These are phyloP conservation scores for Suillus luteus DNA, from an alignment of 768 basidiomycete species.

Conservation along the genomic window DNA sequence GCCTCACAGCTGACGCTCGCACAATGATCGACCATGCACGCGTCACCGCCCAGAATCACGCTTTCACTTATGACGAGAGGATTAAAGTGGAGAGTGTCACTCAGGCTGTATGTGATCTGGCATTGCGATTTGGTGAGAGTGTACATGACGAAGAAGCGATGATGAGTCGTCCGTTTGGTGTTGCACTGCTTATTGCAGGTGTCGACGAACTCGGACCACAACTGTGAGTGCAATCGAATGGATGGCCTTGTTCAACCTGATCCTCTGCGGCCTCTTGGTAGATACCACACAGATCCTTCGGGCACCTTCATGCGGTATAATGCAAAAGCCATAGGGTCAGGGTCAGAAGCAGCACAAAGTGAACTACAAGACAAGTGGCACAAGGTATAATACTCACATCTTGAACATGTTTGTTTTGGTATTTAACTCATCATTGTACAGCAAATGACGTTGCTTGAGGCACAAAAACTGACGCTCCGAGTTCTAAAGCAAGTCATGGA, in stretches of 20 bases:
- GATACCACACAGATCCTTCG: conserved; percentile 97
- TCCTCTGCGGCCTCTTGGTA: conserved; percentile 32
- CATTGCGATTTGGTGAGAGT: conserved; percentile 96
- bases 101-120: conserved; percentile 97
- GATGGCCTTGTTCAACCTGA: conserved; percentile 12
- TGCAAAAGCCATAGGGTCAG: conserved; percentile 98
- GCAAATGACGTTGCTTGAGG: conserved; percentile 91
- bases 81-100: conserved; percentile 98
- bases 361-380: conserved; percentile 98
- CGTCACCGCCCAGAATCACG: conserved; percentile 93
- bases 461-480: conserved; percentile 80
- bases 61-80: conserved; percentile 94
- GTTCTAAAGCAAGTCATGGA: conserved; percentile 99
- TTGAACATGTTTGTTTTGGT: conserved; percentile 8
- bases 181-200: conserved; percentile 96
- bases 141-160: conserved; percentile 98
- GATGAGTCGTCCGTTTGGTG: conserved; percentile 99
- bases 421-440: conserved; percentile 35
- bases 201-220: conserved; percentile 96
- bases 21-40: conserved; percentile 99
- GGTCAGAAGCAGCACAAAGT: conserved; percentile 95
- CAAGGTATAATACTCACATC: conserved; percentile 54
- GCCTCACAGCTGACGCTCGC: conserved; percentile 94
- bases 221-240: conserved; percentile 58
- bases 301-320: conserved; percentile 97